Conservation (phyloP, 139 green algal species). For the Astrephomene gubernaculifera region DNA sequence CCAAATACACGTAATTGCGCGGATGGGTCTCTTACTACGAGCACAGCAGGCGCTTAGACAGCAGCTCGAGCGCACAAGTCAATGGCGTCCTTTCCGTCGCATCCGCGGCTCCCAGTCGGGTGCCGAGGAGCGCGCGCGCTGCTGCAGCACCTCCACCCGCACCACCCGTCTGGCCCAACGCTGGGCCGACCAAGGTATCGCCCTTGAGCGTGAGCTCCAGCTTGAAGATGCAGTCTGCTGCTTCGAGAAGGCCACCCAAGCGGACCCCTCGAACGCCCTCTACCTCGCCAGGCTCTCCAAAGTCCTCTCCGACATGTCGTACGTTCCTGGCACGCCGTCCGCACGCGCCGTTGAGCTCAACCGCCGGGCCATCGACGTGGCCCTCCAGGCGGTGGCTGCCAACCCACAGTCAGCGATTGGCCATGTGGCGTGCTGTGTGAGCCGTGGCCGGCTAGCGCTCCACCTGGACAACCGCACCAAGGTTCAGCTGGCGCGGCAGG, state of each 20-base stretch:
- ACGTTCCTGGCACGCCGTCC: slow-evolving; percentile 47
- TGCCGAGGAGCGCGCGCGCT: not conserved
- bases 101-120: not conserved
- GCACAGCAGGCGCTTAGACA: slow-evolving; percentile 14
- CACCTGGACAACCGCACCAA: slow-evolving; percentile 81
- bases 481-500: slow-evolving; percentile 40
- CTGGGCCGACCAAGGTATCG: slow-evolving; percentile 26
- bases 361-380: slow-evolving; percentile 53
- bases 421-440: slow-evolving; percentile 66
- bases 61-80: slow-evolving; percentile 20
- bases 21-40: slow-evolving; percentile 17
- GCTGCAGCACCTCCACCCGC: not conserved
- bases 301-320: slow-evolving; percentile 71
- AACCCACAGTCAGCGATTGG: slow-evolving; percentile 23
- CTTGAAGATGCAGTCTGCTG: slow-evolving; percentile 53
- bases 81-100: slow-evolving; percentile 36
- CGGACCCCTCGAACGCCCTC: slow-evolving; percentile 54
- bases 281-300: slow-evolving; percentile 68
- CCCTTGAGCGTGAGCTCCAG: slow-evolving; percentile 49
- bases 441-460: slow-evolving; percentile 77
- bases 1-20: slow-evolving; percentile 4
- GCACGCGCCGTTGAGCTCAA: slow-evolving; percentile 68
- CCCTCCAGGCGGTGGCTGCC: not conserved
- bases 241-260: slow-evolving; percentile 63
- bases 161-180: not conserved